A percentile compares a stretch with the other conserved stretches of the same genome.
These are phyloP conservation scores for Isabelozyma gotoi DNA, from an alignment of 805 yeast genomes.

Conservation along the genomic window DNA sequence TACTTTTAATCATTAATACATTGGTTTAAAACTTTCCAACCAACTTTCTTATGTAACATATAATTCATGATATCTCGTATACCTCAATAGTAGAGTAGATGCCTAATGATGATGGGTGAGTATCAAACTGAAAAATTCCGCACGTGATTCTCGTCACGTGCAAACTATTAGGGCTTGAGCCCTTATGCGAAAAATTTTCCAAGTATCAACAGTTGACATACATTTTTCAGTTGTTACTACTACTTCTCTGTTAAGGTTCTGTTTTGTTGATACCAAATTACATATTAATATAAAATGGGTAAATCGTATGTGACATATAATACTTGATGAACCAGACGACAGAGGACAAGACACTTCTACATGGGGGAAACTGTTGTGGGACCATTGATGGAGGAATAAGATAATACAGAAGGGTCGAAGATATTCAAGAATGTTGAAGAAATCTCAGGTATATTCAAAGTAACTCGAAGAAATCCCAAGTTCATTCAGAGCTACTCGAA, in stretches of 20 bases:
- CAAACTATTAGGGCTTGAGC: neutral
- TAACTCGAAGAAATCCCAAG: too few species aligned
- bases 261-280: neutral
- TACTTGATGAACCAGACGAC: neutral
- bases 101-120: neutral
- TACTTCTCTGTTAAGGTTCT: neutral
- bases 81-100: neutral
- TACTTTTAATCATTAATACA: constrained; percentile 5
- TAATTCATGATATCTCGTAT: constrained; percentile 1
- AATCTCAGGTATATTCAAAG: too few species aligned
- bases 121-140: too few species aligned
- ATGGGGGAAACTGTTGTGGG: too few species aligned
- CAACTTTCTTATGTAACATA: constrained; percentile 7
- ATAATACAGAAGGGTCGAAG: too few species aligned
- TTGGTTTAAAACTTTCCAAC: constrained; percentile 8
- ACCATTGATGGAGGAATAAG: too few species aligned
- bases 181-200: neutral
- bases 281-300: constrained; percentile 24
- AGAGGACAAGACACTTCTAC: too few species aligned
- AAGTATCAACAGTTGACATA: neutral
- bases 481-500: too few species aligned
- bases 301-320: constrained; percentile 24
- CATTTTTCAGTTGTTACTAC: neutral
- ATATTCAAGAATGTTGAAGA: too few species aligned
- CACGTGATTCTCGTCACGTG: neutral